Evolutionary conservation across 2,329 filamentous ascomycete species (phyloP), one percentile per base, ranked within the genome.

Genomic region (Venturia pyrina): DNA sequence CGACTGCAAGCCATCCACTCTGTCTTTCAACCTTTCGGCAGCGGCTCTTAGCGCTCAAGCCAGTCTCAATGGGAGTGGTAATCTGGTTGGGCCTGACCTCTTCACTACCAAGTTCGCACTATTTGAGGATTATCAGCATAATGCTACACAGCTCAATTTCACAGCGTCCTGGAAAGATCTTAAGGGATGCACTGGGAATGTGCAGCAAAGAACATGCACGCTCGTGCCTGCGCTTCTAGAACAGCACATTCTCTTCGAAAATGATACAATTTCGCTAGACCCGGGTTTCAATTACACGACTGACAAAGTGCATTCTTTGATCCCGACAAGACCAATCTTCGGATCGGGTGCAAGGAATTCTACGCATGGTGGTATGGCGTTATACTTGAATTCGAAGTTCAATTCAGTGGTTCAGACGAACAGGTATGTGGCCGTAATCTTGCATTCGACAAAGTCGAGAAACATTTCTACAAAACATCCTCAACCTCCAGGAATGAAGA

Each of bases 341-440:
- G 17, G 37, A 43, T 37, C 37, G 6, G 37, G 43, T 24, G 19
- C 37, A 13, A 28, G 37, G 5, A 62, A 32, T n/a, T 34, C 59
- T 8, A 62, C 59, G 19, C 59, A 62, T 62, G 59, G 59, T 17
- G 59, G 59, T 43, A 62, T 62, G 59, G 59, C 59, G 37, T 24
- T 62, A 19, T 34, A 43, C 37, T 17, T 50, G n/a, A 17, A 50
- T 24, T 50, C 46, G 19, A 50, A 50, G 10, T 50, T 50, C 10
- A 50, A 50, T 11, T 50, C 46, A 5, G n/a, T 17, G n/a, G 46
- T 50, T 17, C 11, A 17, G n/a, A 50, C 46, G 8, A 50, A 50
- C 10, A 50, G 46, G 46, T 50, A 50, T n/a, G 46, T 24, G 46
- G 10, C n/a, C 7, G 4, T n/a, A 6, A 50, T 24, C 46, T 21